These are phyloP conservation scores for Eucommia ulmoides DNA, from an alignment of 257 asterid species.

Conservation along the genomic window DNA sequence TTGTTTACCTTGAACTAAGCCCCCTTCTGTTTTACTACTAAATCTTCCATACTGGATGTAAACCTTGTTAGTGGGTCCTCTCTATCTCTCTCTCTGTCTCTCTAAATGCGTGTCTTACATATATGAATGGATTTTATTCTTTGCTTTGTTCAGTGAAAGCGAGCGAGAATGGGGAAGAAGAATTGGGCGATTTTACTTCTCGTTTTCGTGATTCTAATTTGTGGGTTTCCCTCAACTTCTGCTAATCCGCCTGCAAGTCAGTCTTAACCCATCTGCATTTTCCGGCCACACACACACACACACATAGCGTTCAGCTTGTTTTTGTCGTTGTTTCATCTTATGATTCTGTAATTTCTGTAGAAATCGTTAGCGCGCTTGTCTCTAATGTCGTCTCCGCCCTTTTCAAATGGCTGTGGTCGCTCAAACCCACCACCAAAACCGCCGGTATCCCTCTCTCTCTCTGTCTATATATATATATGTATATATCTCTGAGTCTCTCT, in stretches of 20 bases:
- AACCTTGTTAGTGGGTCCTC: neutral
- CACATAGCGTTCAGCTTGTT: neutral
- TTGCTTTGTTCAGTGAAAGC: slow-evolving; percentile 10
- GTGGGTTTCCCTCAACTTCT: slow-evolving; percentile 52
- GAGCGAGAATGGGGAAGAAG: slow-evolving; percentile 39
- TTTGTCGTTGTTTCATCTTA: slow-evolving; percentile 1
- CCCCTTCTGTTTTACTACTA: slow-evolving; percentile 28
- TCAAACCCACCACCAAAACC: slow-evolving; percentile 53
- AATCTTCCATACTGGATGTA: slow-evolving; percentile 2
- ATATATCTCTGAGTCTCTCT: too few relatives aligned
- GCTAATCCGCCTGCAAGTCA: slow-evolving; percentile 83
- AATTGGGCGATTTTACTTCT: slow-evolving; percentile 20
- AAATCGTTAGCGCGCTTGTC: slow-evolving; percentile 70
- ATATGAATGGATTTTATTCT: slow-evolving; percentile 1
- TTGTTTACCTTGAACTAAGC: slow-evolving; percentile 30
- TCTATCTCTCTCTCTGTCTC: slow-evolving; percentile 8
- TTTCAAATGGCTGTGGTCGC: slow-evolving; percentile 80
- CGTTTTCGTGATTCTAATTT: slow-evolving; percentile 25
- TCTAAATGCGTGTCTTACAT: slow-evolving; percentile 17
- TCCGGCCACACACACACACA: neutral
- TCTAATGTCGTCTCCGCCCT: slow-evolving; percentile 67
- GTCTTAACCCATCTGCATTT: slow-evolving; percentile 10
- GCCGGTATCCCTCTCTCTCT: too few relatives aligned
- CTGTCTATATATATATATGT: too few relatives aligned
- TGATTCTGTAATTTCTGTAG: slow-evolving; percentile 21